Evolutionary conservation across 495 filamentous ascomycete species (phyloP).

Genomic region (Penicillium paxilli): DNA sequence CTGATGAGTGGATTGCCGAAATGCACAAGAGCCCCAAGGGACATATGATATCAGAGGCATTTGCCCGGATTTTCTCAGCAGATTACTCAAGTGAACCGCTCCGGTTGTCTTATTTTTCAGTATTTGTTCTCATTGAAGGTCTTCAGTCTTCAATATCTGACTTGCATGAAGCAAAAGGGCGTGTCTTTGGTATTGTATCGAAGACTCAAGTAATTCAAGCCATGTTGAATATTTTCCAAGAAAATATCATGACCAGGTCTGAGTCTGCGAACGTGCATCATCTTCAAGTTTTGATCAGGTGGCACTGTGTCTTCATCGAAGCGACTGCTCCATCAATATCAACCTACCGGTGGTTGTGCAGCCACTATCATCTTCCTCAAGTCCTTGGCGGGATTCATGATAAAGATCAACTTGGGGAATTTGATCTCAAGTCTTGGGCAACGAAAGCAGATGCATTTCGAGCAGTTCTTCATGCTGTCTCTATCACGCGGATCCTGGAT

Average conservation of each 20-base stretch:
- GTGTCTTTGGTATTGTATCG: slow-evolving; percentile 4
- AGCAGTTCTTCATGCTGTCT: slow-evolving; percentile 8
- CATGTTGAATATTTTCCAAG: slow-evolving; percentile 10
- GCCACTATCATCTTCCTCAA: slow-evolving; percentile 5
- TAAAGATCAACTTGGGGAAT: background rate
- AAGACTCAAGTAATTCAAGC: slow-evolving; percentile 9
- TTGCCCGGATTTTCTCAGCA: slow-evolving; percentile 2
- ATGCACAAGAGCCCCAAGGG: background rate
- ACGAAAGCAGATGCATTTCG: slow-evolving; percentile 1
- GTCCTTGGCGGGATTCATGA: slow-evolving; percentile 5
- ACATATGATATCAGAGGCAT: slow-evolving; percentile 2
- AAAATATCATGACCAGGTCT: background rate
- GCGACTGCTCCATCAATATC: slow-evolving; percentile 5
- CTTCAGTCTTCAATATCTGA: slow-evolving; percentile 13
- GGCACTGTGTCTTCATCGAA: slow-evolving; percentile 18
- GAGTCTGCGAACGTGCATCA: background rate
- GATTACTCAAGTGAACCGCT: slow-evolving; percentile 1
- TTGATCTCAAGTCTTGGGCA: slow-evolving; percentile 1
- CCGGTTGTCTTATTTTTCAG: slow-evolving; percentile 7
- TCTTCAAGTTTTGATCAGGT: slow-evolving; percentile 11
- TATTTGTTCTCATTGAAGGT: slow-evolving; percentile 15
- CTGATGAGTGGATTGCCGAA: slow-evolving; percentile 16
- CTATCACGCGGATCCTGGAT: slow-evolving; percentile 12
- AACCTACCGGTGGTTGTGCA: slow-evolving; percentile 8
- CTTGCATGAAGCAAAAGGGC: slow-evolving; percentile 5